phyloP scores from a whole-genome alignment of 768 basidiomycete species.

The Russula griseocarnosa region DNA sequence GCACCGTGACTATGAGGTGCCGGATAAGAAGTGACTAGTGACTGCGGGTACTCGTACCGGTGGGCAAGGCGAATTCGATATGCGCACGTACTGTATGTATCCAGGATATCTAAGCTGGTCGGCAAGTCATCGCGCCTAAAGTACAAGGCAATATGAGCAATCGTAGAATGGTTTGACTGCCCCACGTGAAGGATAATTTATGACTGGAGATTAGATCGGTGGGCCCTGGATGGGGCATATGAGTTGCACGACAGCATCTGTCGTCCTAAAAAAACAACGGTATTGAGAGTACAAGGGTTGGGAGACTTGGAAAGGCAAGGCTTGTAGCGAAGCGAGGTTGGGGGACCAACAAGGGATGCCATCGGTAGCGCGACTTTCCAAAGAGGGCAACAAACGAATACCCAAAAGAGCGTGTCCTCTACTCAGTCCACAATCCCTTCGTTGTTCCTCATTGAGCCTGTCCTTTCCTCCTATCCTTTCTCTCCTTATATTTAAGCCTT shows the following conservation, averaged over 20 bases:
- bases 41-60: not conserved
- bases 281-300: conserved; percentile 16
- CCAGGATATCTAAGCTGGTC: not conserved
- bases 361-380: conserved; percentile 13
- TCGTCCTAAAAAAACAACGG: conserved; percentile 10
- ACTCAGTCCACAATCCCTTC: not conserved
- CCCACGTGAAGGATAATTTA: not conserved
- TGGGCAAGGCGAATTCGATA: not conserved
- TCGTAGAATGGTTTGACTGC: not conserved
- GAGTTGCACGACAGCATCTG: not conserved
- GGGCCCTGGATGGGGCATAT: not conserved
- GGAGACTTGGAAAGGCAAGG: conserved; percentile 22
- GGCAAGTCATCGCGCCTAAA: not conserved
- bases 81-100: not conserved
- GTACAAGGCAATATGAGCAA: not conserved
- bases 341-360: conserved; percentile 1
- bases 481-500: conserved; percentile 27
- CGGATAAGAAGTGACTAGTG: not conserved
- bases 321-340: conserved; percentile 9
- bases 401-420: conserved; percentile 21
- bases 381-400: conserved; percentile 27
- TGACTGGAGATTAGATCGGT: not conserved
- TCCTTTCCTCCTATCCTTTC: conserved; percentile 14
- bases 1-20: not conserved
- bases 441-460: conserved; percentile 28